A percentile compares a stretch with the other conserved stretches of the same genome.
phyloP scores from a whole-genome alignment of 139 green algal species.

The Ostreobium quekettii region DNA sequence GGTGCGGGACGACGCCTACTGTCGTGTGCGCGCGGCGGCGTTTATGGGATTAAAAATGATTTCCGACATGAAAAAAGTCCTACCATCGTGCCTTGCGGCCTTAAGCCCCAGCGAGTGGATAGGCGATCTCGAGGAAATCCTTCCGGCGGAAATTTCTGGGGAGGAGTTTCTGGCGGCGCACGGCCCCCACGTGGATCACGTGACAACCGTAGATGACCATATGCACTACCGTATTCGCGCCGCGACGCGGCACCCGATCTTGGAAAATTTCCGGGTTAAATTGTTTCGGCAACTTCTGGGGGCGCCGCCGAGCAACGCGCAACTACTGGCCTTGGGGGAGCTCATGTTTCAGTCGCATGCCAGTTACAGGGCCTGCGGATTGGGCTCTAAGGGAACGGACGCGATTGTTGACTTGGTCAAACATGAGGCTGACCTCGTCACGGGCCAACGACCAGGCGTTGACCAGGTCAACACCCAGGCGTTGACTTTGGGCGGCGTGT shows the following conservation, averaged over 20 bases:
- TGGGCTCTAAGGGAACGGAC: conserved; percentile 61
- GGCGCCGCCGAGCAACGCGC: not conserved
- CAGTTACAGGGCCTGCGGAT: conserved; percentile 54
- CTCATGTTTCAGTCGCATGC: conserved; percentile 80
- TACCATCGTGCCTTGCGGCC: conserved; percentile 43
- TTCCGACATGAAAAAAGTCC: not conserved
- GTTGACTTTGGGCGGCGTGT: conserved; percentile 37
- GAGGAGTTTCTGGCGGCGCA: conserved; percentile 49
- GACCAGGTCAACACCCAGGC: too few species aligned
- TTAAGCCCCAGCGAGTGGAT: conserved; percentile 47
- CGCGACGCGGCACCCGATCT: conserved; percentile 64
- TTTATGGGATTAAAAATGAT: conserved; percentile 80
- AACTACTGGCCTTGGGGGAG: conserved; percentile 55
- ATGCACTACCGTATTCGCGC: conserved; percentile 45
- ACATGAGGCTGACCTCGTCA: too few species aligned
- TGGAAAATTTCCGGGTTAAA: conserved; percentile 70
- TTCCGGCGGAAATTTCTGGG: conserved; percentile 58
- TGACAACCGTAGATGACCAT: not conserved
- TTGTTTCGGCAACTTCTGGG: conserved; percentile 51
- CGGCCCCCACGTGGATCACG: conserved; percentile 5
- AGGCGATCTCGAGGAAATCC: conserved; percentile 28
- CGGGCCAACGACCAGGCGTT: too few species aligned
- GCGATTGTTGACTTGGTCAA: conserved; percentile 65
- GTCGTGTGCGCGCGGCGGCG: conserved; percentile 62
- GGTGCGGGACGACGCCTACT: conserved; percentile 78